These are phyloP conservation scores for Panicum virgatum DNA, from an alignment of 202 grass and related monocot species.

Conservation along the genomic window DNA sequence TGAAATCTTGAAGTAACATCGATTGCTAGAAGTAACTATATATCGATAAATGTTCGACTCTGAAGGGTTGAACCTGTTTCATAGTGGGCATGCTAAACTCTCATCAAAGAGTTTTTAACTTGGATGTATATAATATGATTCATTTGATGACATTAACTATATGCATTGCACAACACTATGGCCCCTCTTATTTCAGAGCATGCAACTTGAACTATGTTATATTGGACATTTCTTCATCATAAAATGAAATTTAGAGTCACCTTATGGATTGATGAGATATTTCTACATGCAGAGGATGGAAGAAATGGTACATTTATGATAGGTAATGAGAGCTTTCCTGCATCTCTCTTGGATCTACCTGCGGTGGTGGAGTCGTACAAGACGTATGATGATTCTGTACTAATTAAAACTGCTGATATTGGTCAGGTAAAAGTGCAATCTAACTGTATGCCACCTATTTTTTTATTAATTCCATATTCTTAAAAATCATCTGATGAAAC, in stretches of 20 bases:
- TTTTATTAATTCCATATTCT: constrained; percentile 5
- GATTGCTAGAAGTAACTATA: neutral
- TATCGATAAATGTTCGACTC: neutral
- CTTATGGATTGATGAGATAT: constrained; percentile 21
- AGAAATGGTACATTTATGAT: constrained; percentile 94
- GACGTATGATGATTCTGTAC: constrained; percentile 85
- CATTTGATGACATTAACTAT: neutral
- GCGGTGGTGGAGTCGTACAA: constrained; percentile 81
- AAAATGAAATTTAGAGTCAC: neutral
- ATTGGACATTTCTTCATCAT: constrained; percentile 16
- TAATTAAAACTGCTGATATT: constrained; percentile 93
- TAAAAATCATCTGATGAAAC: constrained; percentile 18
- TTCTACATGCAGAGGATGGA: constrained; percentile 71
- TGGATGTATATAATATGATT: neutral
- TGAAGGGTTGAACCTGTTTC: neutral
- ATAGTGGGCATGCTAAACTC: neutral
- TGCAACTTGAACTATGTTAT: neutral
- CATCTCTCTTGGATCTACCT: constrained; percentile 88
- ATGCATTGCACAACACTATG: neutral
- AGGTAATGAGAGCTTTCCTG: constrained; percentile 75
- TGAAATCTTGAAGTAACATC: constrained; percentile 15
- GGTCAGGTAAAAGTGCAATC: constrained; percentile 59
- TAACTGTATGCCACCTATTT: neutral
- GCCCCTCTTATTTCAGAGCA: neutral
- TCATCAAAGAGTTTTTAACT: neutral